Percentiles rank a stretch among this genome's conserved stretches.
These are phyloP conservation scores for Jatropha podagrica DNA, from an alignment of 441 rosid species.

Conservation along the genomic window DNA sequence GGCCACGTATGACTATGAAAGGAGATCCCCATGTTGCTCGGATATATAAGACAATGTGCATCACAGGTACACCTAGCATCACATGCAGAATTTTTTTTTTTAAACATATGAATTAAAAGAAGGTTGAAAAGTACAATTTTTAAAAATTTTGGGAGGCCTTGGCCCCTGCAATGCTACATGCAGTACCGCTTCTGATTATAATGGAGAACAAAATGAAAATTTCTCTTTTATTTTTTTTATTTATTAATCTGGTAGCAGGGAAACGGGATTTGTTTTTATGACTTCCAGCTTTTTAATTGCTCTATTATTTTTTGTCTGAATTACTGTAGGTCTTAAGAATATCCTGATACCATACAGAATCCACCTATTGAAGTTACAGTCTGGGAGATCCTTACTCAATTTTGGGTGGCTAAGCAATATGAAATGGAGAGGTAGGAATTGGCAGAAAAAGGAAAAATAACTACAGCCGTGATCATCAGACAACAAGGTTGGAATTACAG, in stretches of 20 bases:
- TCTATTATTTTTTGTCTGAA: not conserved
- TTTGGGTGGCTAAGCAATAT: constrained; percentile 64
- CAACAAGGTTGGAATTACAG: not conserved
- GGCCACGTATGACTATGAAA: constrained; percentile 43
- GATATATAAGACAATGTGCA: constrained; percentile 83
- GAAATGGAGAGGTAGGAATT: constrained; percentile 53
- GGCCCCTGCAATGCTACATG: too few relatives aligned
- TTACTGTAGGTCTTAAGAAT: constrained; percentile 65
- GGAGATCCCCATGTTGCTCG: constrained; percentile 70
- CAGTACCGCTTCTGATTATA: not conserved
- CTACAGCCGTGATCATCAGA: not conserved
- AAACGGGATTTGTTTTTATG: not conserved
- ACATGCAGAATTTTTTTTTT: not conserved
- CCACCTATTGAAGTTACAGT: constrained; percentile 58
- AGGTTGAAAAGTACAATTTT: too few relatives aligned
- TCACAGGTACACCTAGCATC: constrained; percentile 47
- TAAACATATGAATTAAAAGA: too few relatives aligned
- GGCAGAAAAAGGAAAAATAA: constrained; percentile 45
- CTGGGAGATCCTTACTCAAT: constrained; percentile 49
- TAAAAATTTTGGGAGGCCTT: too few relatives aligned
- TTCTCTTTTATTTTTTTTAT: not conserved
- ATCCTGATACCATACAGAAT: constrained; percentile 76
- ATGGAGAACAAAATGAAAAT: not conserved
- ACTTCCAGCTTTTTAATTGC: not conserved
- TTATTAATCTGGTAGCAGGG: not conserved